These are phyloP conservation scores for Saccharomycopsis phalli DNA, from an alignment of 1,139 yeast species.

Conservation along the genomic window DNA sequence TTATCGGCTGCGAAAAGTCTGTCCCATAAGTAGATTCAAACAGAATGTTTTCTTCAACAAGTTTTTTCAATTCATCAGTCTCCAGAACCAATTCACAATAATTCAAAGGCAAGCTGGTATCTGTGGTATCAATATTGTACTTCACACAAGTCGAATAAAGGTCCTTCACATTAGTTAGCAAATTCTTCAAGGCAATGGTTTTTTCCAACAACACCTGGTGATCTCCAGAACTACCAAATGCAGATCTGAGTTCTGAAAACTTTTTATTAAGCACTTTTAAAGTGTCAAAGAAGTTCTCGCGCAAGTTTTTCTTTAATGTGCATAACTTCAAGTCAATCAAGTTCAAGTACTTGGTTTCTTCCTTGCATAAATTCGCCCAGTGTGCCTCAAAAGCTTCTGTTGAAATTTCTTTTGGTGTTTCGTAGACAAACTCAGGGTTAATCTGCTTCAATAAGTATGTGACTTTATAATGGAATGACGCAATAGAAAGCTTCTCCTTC, in stretches of 20 bases:
- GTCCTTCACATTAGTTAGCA: slow-evolving; percentile 9
- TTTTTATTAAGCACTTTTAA: slow-evolving; percentile 11
- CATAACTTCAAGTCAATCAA: slow-evolving; percentile 5
- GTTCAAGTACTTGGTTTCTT: slow-evolving; percentile 10
- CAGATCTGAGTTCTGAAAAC: slow-evolving; percentile 1
- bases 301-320: slow-evolving; percentile 9
- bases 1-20: neutral
- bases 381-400: slow-evolving; percentile 5
- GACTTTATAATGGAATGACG: slow-evolving; percentile 5
- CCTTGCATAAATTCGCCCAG: slow-evolving; percentile 9
- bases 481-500: slow-evolving; percentile 7
- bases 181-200: neutral
- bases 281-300: slow-evolving; percentile 13
- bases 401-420: neutral
- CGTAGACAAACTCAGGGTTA: slow-evolving; percentile 7
- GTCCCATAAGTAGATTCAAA: too few relatives aligned
- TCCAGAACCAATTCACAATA: slow-evolving; percentile 12
- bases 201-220: neutral
- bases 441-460: slow-evolving; percentile 1
- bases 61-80: slow-evolving; percentile 4
- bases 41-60: neutral
- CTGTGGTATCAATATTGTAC: slow-evolving; percentile 2
- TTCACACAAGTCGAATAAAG: slow-evolving; percentile 7
- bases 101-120: neutral
- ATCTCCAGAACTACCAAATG: neutral